These are phyloP conservation scores for Aspergillus brunneoviolaceus DNA, from an alignment of 2,329 filamentous ascomycete species.

Conservation along the genomic window DNA sequence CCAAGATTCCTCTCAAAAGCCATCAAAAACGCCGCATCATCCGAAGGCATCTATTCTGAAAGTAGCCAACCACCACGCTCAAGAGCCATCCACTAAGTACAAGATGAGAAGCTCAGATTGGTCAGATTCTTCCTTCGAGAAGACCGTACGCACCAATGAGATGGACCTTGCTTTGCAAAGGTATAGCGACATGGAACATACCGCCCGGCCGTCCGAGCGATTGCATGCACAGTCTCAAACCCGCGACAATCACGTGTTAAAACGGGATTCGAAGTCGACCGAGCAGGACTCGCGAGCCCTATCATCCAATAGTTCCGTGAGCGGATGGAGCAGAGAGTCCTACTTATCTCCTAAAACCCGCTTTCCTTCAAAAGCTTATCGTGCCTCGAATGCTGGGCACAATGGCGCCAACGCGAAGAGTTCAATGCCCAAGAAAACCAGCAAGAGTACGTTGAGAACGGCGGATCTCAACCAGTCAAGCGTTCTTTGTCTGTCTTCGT, in stretches of 20 bases:
- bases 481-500: slow-evolving; percentile 51
- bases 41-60: slow-evolving; percentile 11
- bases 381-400: slow-evolving; percentile 17
- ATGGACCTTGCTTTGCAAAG: slow-evolving; percentile 35
- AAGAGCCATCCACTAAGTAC: slow-evolving; percentile 19
- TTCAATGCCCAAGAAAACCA: slow-evolving; percentile 38
- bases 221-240: slow-evolving; percentile 26
- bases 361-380: slow-evolving; percentile 12
- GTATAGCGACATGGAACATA: slow-evolving; percentile 25
- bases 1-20: slow-evolving; percentile 24
- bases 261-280: slow-evolving; percentile 19
- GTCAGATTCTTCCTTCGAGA: slow-evolving; percentile 28
- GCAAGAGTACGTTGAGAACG: slow-evolving; percentile 38
- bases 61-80: slow-evolving; percentile 15
- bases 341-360: slow-evolving; percentile 26
- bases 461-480: slow-evolving; percentile 47
- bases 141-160: slow-evolving; percentile 33
- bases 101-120: slow-evolving; percentile 24
- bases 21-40: slow-evolving; percentile 28
- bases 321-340: slow-evolving; percentile 25
- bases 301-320: slow-evolving; percentile 25
- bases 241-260: slow-evolving; percentile 21
- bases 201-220: slow-evolving; percentile 20
- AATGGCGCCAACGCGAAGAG: slow-evolving; percentile 21
- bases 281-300: slow-evolving; percentile 19